A percentile compares a stretch with the other conserved stretches of the same genome.
These are phyloP conservation scores for Aspergillus pseudotamarii DNA, from an alignment of 2,329 filamentous ascomycete species.

Conservation along the genomic window DNA sequence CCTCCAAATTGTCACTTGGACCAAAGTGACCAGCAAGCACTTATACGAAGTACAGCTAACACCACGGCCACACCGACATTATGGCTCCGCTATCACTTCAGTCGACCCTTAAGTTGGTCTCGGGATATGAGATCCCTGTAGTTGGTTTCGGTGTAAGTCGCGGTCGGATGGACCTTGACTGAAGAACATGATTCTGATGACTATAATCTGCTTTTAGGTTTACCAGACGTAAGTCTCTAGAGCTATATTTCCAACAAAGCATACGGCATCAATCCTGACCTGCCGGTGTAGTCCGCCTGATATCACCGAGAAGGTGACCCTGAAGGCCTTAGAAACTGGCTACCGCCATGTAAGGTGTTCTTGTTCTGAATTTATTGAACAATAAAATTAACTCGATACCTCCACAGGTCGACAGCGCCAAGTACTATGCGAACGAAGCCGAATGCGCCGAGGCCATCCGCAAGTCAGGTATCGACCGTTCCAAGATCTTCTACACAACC, in stretches of 20 bases:
- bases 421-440: conserved; percentile 60
- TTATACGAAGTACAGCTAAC: not conserved
- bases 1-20: not conserved
- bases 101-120: conserved; percentile 43
- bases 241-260: not conserved
- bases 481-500: conserved; percentile 64
- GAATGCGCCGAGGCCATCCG: conserved; percentile 57
- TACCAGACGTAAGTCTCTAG: conserved; percentile 41
- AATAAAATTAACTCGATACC: not conserved
- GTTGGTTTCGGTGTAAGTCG: conserved; percentile 46
- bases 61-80: not conserved
- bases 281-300: conserved; percentile 52
- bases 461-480: conserved; percentile 55
- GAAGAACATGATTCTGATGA: not conserved
- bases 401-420: conserved; percentile 59
- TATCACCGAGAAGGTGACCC: conserved; percentile 59
- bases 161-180: not conserved
- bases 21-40: not conserved
- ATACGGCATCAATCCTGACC: not conserved
- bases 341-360: conserved; percentile 57
- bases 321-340: conserved; percentile 58
- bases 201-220: conserved; percentile 27
- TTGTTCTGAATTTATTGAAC: not conserved
- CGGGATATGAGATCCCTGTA: conserved; percentile 44
- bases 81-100: conserved; percentile 35